Evolutionary conservation across 2,329 filamentous ascomycete genomes (phyloP).

Genomic region (Aspergillus sp.): DNA sequence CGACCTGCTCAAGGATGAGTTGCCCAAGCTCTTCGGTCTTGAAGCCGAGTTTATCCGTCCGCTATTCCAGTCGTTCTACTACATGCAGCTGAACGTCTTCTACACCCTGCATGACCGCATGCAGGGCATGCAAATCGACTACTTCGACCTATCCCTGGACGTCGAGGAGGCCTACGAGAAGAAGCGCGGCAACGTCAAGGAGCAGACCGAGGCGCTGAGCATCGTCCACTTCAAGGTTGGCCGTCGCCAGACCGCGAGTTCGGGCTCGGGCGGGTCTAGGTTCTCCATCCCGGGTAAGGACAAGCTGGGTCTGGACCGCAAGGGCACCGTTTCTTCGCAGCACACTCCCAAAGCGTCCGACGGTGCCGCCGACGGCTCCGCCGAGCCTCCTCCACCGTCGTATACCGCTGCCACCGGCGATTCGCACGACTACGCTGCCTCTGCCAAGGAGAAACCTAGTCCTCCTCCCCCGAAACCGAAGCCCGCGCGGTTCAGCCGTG

Average conservation of each 20-base stretch:
- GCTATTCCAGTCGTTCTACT: constrained; percentile 98
- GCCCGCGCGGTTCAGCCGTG: constrained; percentile 62
- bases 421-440: constrained; percentile 38
- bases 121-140: constrained; percentile 94
- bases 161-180: constrained; percentile 83
- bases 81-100: constrained; percentile 99
- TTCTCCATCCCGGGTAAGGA: constrained; percentile 22
- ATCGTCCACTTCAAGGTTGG: constrained; percentile 91
- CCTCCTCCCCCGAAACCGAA: constrained; percentile 71
- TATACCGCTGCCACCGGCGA: constrained; percentile 48
- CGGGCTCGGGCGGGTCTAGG: constrained; percentile 19
- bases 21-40: constrained; percentile 80
- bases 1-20: constrained; percentile 87
- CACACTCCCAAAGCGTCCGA: constrained; percentile 37
- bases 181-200: constrained; percentile 82
- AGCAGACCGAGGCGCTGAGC: constrained; percentile 71
- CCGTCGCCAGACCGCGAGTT: constrained; percentile 23
- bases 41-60: constrained; percentile 94
- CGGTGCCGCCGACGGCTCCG: constrained; percentile 4
- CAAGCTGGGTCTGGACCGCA: constrained; percentile 28
- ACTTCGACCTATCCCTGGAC: constrained; percentile 86
- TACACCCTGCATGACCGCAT: constrained; percentile 97
- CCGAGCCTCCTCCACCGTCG: constrained; percentile 58
- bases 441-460: constrained; percentile 58
- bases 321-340: constrained; percentile 22